Evolutionary conservation across 192 early-diverging fungal genomes (phyloP), one percentile per base, ranked within the genome.

Genomic region (Entomortierella parvispora): DNA sequence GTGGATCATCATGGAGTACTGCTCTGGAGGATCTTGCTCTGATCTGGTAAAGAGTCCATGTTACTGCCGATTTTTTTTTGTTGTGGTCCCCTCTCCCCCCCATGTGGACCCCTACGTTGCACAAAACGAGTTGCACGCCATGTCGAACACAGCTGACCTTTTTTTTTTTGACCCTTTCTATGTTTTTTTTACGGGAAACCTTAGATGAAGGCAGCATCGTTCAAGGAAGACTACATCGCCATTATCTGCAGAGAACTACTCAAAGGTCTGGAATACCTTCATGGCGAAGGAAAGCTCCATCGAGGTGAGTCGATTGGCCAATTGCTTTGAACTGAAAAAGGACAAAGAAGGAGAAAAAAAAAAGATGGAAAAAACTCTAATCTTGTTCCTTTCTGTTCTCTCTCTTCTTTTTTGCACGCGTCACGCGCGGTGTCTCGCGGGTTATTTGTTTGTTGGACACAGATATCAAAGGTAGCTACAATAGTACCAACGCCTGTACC

Each of bases 1-100:
- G 46, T 98, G 95, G 95, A 97, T 98, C 37, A 90, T 96, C n/a
- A 98, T 97, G 95, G 95, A 96, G 82, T 96, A 92, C 75, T 96
- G 95, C 78, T 90, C 86, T 49, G 97, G 97, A 44, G 96, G 97
- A 18, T 96, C 94, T 17, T 96, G 95, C 70, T 88, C 92, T n/a
- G 95, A 99, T 69, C 84, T 99, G 65, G 91, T 95, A 85, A 60
- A 29, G 45, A 50, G 32, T 44, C n/a, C 26, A 33, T n/a, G 6
- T 23, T 18, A 31, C 12, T 33, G 5, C 50, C 50, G 25, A 52
- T n/a, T n/a, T n/a, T n/a, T n/a, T n/a, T n/a, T n/a, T n/a, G n/a
- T n/a, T n/a, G n/a, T n/a, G n/a, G n/a, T n/a, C n/a, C n/a, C n/a
- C n/a, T n/a, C n/a, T n/a, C n/a, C n/a, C n/a, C n/a, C n/a, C n/a